These are phyloP conservation scores for Aspergillus alliaceus DNA, from an alignment of 2,329 filamentous ascomycete species.

Conservation along the genomic window DNA sequence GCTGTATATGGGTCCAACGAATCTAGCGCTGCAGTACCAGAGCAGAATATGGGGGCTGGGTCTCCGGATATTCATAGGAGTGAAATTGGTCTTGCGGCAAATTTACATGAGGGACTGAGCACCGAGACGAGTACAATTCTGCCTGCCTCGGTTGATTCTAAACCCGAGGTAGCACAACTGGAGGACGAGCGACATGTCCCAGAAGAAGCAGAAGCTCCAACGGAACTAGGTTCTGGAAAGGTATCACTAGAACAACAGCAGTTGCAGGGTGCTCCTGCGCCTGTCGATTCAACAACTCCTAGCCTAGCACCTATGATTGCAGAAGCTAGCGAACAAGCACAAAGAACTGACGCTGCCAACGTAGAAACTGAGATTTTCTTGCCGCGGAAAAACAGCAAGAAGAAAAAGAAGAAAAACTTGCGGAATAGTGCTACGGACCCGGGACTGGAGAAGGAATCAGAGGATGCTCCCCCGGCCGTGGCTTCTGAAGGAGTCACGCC, in stretches of 20 bases:
- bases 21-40: background rate
- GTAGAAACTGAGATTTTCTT: conserved; percentile 10
- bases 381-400: conserved; percentile 19
- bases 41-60: background rate
- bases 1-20: background rate
- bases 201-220: background rate
- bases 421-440: conserved; percentile 12
- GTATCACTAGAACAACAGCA: background rate
- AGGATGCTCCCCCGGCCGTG: conserved; percentile 4
- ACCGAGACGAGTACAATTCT: background rate
- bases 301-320: background rate
- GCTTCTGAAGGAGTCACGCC: background rate
- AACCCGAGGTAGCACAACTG: background rate
- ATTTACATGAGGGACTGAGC: background rate
- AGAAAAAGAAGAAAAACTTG: conserved; percentile 25
- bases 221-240: background rate
- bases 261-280: background rate
- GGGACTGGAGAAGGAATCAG: conserved; percentile 3
- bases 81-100: background rate
- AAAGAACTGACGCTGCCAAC: background rate
- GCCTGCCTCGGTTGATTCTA: background rate
- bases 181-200: background rate
- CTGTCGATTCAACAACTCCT: background rate
- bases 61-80: too few relatives aligned
- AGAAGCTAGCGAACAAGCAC: background rate